Conservation (phyloP, 331 rosid species). For the Acacia pycnantha region DNA sequence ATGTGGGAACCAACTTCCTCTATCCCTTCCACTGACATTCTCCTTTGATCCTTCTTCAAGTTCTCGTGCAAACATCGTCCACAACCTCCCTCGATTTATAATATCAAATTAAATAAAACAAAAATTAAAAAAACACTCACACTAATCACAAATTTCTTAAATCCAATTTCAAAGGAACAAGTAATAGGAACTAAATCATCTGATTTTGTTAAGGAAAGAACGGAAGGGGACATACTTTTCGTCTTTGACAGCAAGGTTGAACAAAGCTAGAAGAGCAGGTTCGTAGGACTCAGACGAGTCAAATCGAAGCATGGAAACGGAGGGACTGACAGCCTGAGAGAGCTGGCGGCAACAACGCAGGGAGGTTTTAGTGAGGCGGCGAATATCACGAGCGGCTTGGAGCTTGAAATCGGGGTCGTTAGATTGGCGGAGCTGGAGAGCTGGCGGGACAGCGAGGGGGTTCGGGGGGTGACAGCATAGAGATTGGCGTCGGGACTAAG, state of each 20-base stretch:
- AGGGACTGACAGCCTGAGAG: constrained; percentile 57
- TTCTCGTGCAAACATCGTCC: too few relatives aligned
- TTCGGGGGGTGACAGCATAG: too few relatives aligned
- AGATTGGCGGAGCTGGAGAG: constrained; percentile 60
- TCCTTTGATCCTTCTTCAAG: too few relatives aligned
- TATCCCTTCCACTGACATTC: too few relatives aligned
- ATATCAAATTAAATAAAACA: too few relatives aligned
- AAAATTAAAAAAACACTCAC: too few relatives aligned
- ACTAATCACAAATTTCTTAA: background rate
- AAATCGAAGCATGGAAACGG: constrained; percentile 72
- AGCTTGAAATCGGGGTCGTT: constrained; percentile 47
- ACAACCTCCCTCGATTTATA: too few relatives aligned
- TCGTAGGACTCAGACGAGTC: constrained; percentile 68
- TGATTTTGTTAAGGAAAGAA: background rate
- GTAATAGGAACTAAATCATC: background rate
- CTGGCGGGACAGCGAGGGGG: too few relatives aligned
- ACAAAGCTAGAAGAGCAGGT: constrained; percentile 84
- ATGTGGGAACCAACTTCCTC: too few relatives aligned
- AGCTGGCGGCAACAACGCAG: constrained; percentile 81
- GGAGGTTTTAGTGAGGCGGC: constrained; percentile 83
- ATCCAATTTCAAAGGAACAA: background rate
- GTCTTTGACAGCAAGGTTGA: constrained; percentile 89
- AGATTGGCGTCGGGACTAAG: too few relatives aligned
- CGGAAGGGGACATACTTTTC: constrained; percentile 50
- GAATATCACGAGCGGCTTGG: constrained; percentile 69